Conservation (phyloP, 192 early-diverging fungal genomes). For the Coemansia sp. region DNA sequence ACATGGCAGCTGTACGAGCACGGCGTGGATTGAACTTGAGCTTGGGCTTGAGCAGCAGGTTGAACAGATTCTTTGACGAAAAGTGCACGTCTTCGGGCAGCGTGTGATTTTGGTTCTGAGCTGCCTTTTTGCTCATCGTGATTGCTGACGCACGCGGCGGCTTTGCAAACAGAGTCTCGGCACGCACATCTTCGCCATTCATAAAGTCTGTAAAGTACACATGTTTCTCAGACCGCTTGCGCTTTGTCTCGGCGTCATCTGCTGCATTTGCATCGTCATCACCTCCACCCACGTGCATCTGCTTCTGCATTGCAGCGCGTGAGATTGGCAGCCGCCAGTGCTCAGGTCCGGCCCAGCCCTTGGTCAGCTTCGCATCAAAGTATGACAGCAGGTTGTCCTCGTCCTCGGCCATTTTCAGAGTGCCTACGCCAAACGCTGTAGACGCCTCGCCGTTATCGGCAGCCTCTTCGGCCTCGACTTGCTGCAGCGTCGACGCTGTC, state of each 20-base stretch:
- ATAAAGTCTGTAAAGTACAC: conserved; percentile 63
- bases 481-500: conserved; percentile 39
- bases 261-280: conserved; percentile 17
- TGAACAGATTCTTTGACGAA: conserved; percentile 64
- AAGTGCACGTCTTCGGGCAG: conserved; percentile 86
- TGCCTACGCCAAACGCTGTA: conserved; percentile 14
- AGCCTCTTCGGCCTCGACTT: conserved; percentile 28
- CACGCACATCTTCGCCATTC: conserved; percentile 60
- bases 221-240: conserved; percentile 55
- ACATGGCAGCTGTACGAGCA: conserved; percentile 2
- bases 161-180: conserved; percentile 70
- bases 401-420: conserved; percentile 51
- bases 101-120: conserved; percentile 60
- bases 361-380: conserved; percentile 79
- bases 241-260: conserved; percentile 47
- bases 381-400: conserved; percentile 76
- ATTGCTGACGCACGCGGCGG: conserved; percentile 51
- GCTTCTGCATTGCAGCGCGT: conserved; percentile 44
- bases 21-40: conserved; percentile 54
- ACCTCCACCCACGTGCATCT: conserved; percentile 23
- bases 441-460: conserved; percentile 21
- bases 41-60: conserved; percentile 57
- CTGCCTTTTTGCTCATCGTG: conserved; percentile 58
- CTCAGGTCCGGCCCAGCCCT: conserved; percentile 91
- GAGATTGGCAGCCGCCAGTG: conserved; percentile 77